Conservation (phyloP, 2,329 filamentous ascomycete genomes). For the Cercospora berteroae region DNA sequence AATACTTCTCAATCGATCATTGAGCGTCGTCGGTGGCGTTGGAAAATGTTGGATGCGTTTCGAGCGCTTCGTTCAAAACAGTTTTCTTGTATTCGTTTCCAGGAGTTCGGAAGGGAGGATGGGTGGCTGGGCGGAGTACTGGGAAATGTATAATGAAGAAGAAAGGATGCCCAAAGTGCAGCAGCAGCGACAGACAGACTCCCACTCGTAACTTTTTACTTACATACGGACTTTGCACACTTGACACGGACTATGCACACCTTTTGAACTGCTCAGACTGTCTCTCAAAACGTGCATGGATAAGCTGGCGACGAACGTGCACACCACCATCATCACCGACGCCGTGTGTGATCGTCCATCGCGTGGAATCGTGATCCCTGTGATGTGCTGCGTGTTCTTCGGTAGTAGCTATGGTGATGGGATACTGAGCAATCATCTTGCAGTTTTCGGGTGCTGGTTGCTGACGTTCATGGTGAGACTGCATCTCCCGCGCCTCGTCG, state of each 20-base stretch:
- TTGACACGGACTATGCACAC: background rate
- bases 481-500: background rate
- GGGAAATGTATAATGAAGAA: conserved; percentile 11
- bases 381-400: conserved; percentile 7
- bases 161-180: background rate
- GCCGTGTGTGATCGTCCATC: background rate
- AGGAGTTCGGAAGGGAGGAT: background rate
- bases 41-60: background rate
- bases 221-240: background rate
- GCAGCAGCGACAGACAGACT: conserved; percentile 3
- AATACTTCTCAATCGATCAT: background rate
- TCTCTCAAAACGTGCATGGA: background rate
- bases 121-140: background rate
- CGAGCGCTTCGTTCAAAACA: background rate
- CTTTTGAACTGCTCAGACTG: background rate
- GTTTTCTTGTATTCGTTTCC: background rate
- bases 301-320: background rate
- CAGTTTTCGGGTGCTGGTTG: background rate
- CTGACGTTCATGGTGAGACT: background rate
- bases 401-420: conserved; percentile 13
- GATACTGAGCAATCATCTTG: background rate
- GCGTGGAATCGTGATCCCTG: background rate
- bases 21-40: background rate
- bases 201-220: background rate
- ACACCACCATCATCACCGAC: background rate